Base-by-base conservation (phyloP, 257 asterid species). In the Lycium ferocissimum region DNA sequence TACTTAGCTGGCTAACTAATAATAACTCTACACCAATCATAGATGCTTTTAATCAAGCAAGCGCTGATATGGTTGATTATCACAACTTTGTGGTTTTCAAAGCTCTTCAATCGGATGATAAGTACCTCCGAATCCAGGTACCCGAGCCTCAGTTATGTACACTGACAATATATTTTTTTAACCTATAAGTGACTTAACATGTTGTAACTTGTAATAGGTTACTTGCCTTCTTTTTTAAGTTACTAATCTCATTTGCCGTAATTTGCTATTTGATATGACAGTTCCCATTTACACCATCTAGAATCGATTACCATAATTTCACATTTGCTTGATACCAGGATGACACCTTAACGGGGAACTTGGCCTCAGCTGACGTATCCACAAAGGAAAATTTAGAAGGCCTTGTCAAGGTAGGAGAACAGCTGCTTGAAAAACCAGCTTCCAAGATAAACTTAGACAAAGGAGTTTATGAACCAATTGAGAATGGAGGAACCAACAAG, bases 101-200 rank as follows among this genome's bases (percentile, higher is more conserved):
- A 84, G 92, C 95, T 7, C 91, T 94, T 26, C 88, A 82, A 7
- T 92, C 93, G 0, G 89, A 88, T 22, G 85, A 90, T 2, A 93
- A 91, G 63, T 94, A 92, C 81, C 93, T 93, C 4, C 90, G 98
- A 17, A 92, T 94, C 73, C 95, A 93, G 80, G 98, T 93, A 89
- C 3, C 43, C 37, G 37, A 72, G 2, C 80, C 33, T 4, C 5
- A 22, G 3, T 72, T 43, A 37, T 37, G 20, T 18, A 3, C 17
- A 54, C 6, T 4, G 18, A 4, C n/a, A 0, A 15, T 57, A 2
- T 61, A 63, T 35, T 63, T 63, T 63, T 10, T 63, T 22, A 59
- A 7, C 12, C 35, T 22, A 22, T 20, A 35, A 22, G 26, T 63
- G 8, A 63, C 3, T 3, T 45, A 9, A 6, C 51, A 45, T 45